Percentiles rank a stretch among this genome's conserved stretches.
Conservation (phyloP, 306 rosid species). For the Vigna trinervia region DNA sequence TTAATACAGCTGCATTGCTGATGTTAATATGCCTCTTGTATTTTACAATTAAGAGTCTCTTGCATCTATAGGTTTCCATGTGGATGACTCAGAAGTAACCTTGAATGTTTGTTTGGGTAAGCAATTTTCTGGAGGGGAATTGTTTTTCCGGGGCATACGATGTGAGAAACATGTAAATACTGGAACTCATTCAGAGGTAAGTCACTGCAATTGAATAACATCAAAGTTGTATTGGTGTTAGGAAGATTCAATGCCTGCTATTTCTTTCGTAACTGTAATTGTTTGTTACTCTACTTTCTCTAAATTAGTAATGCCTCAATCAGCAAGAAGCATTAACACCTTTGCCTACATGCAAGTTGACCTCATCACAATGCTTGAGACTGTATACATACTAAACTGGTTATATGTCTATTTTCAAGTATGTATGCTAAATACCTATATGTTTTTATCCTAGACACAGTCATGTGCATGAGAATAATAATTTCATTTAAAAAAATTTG, state of each 20-base stretch:
- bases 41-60: slow-evolving; percentile 42
- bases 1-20: slow-evolving; percentile 1
- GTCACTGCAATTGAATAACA: slow-evolving; percentile 32
- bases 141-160: slow-evolving; percentile 63
- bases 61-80: slow-evolving; percentile 64
- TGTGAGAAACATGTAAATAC: slow-evolving; percentile 70
- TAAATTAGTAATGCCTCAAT: slow-evolving; percentile 9
- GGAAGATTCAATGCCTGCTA: slow-evolving; percentile 30
- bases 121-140: slow-evolving; percentile 69
- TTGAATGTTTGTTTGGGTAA: slow-evolving; percentile 69
- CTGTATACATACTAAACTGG: background rate
- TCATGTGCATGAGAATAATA: background rate
- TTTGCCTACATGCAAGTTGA: background rate
- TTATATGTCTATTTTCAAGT: background rate
- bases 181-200: slow-evolving; percentile 56
- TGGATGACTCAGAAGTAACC: slow-evolving; percentile 72
- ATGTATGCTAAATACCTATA: background rate
- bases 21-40: slow-evolving; percentile 26
- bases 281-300: background rate
- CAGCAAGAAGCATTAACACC: slow-evolving; percentile 3
- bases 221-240: slow-evolving; percentile 35
- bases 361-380: background rate
- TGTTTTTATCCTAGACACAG: slow-evolving; percentile 5
- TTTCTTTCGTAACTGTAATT: background rate
- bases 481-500: background rate